Evolutionary conservation across 2,329 filamentous ascomycete species (phyloP), one percentile per base, ranked within the genome.

Genomic region (Fusarium duplospermum): DNA sequence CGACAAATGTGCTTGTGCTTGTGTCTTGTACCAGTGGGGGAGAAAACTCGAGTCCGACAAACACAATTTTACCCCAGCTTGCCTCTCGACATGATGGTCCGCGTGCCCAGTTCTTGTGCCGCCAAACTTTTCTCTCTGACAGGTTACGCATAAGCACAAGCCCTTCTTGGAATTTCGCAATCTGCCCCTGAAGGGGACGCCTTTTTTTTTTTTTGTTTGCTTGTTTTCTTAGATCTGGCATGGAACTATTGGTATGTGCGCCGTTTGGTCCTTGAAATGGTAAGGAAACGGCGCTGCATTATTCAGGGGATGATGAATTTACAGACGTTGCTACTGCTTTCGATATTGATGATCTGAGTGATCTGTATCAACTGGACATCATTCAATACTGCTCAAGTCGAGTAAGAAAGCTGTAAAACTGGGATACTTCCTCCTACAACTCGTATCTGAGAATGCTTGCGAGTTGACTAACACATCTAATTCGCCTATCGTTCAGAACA

Each of bases 51-150:
- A 75, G 72, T 74, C 62, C 33, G 64, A 62, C 63, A 62, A 67
- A 59, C 24, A 56, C 24, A 60, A 14, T 22, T 58, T n/a, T 57
- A 36, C 47, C 62, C 70, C 69, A 59, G 56, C 52, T 65, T 66
- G 66, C 18, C 22, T 29, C 42, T 35, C 54, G 52, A 58, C 58
- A 40, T 62, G 31, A 42, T 63, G 24, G 42, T 64, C 72, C 72
- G 56, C 69, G 62, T 73, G 72, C 29, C 47, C 33, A 38, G n/a
- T 50, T 57, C 63, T 67, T 73, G 70, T 73, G 67, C 67, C 27
- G 36, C 61, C 50, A 47, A 42, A 47, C 52, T 33, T 66, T 52
- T 31, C 64, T 52, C 58, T 63, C 61, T 65, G 62, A 56, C 54
- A 40, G 57, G 42, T 42, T 67, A 56, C 40, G 57, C 59, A 40